phyloP scores from a whole-genome alignment of 345 rosid genomes.

The Sonneratia alba region DNA sequence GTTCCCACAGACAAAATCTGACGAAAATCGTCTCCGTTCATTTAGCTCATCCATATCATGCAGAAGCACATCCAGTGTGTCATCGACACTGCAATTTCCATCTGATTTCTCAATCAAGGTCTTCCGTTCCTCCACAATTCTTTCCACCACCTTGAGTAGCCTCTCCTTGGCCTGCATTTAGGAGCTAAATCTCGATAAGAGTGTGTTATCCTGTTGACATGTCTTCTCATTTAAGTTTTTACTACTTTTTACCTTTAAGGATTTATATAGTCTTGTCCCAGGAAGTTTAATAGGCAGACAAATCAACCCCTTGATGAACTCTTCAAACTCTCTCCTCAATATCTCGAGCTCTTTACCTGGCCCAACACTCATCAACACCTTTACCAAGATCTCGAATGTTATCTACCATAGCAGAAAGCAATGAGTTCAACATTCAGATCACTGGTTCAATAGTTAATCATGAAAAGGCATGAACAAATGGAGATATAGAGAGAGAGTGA shows the following conservation, averaged over 20 bases:
- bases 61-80: slow-evolving; percentile 61
- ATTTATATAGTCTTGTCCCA: slow-evolving; percentile 73
- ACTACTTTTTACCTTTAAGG: slow-evolving; percentile 49
- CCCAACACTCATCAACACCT: slow-evolving; percentile 55
- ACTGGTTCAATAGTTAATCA: background rate
- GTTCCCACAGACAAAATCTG: slow-evolving; percentile 61
- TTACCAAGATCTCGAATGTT: slow-evolving; percentile 65
- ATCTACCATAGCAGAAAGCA: slow-evolving; percentile 29
- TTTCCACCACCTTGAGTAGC: slow-evolving; percentile 49
- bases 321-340: slow-evolving; percentile 63
- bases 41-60: slow-evolving; percentile 34
- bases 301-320: slow-evolving; percentile 81
- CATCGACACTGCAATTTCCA: slow-evolving; percentile 21
- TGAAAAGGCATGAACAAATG: background rate
- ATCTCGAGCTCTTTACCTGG: slow-evolving; percentile 63
- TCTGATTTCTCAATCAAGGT: slow-evolving; percentile 18
- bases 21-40: slow-evolving; percentile 48
- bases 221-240: background rate
- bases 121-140: slow-evolving; percentile 56
- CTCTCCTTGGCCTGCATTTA: slow-evolving; percentile 68
- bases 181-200: slow-evolving; percentile 1
- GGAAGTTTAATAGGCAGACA: slow-evolving; percentile 87
- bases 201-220: background rate
- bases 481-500: slow-evolving; percentile 2
- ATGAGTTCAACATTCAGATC: background rate